Percentiles rank a stretch among this genome's conserved stretches.
These are phyloP conservation scores for Populus hybrid DNA, from an alignment of 441 rosid genomes.

Conservation along the genomic window DNA sequence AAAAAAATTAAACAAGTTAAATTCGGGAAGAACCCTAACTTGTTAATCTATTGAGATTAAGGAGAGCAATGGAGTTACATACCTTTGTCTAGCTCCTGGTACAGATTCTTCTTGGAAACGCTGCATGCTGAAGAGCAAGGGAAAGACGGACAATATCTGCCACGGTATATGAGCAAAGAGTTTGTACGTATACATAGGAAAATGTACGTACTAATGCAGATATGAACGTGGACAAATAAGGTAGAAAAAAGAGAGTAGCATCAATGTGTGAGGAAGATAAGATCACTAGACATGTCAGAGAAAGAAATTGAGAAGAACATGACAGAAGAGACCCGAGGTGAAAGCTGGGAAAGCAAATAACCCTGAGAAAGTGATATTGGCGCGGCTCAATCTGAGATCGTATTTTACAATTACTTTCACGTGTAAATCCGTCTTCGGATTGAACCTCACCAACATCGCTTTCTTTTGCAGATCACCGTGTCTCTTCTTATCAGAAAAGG, in stretches of 20 bases:
- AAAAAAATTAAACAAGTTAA: background rate
- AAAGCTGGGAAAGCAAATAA: constrained; percentile 16
- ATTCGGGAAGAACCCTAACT: background rate
- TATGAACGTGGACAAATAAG: background rate
- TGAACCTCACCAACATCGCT: constrained; percentile 95
- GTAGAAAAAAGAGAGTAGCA: background rate
- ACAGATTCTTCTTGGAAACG: background rate
- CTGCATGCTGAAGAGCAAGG: background rate
- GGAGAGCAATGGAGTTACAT: background rate
- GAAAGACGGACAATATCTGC: background rate
- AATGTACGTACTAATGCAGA: too few species aligned
- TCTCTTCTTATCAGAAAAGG: background rate
- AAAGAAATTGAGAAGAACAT: background rate
- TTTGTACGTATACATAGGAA: background rate
- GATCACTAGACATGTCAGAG: background rate
- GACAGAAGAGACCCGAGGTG: background rate
- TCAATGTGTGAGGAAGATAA: background rate
- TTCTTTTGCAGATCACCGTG: constrained; percentile 15
- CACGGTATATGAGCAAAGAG: background rate
- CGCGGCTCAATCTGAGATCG: constrained; percentile 98
- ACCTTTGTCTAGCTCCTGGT: background rate
- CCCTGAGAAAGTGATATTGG: constrained; percentile 72
- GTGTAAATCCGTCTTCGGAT: constrained; percentile 75
- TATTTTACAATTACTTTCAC: constrained; percentile 31
- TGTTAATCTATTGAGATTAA: background rate